A percentile compares a stretch with the other conserved stretches of the same genome.
phyloP scores from a whole-genome alignment of 176 grass and related monocot species.

The Chrysopogon serrulatus region DNA sequence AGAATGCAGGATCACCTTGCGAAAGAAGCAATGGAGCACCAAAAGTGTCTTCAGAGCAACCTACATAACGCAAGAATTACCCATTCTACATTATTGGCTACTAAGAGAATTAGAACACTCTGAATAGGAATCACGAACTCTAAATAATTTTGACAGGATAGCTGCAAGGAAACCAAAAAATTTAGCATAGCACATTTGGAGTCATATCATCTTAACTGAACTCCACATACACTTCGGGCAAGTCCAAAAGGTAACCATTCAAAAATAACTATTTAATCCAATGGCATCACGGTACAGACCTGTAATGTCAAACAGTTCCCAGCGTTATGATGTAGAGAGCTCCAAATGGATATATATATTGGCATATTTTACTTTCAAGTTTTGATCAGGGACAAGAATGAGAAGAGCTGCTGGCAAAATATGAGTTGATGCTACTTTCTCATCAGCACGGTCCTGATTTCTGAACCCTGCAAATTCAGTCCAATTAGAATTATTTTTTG shows the following conservation, averaged over 20 bases:
- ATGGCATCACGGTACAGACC: background rate
- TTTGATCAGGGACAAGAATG: too few relatives aligned
- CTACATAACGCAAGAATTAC: constrained; percentile 39
- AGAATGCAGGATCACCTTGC: constrained; percentile 81
- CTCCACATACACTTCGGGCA: background rate
- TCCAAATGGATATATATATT: too few relatives aligned
- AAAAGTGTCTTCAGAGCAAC: constrained; percentile 86
- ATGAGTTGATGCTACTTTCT: too few relatives aligned
- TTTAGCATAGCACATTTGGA: background rate
- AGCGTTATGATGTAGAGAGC: too few relatives aligned
- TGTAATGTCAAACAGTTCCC: background rate
- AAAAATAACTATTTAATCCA: background rate
- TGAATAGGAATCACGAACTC: background rate
- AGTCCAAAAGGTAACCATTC: background rate
- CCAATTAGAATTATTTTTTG: too few relatives aligned
- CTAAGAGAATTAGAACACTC: background rate
- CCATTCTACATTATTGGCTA: background rate
- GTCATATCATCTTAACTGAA: background rate
- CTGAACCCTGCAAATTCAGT: too few relatives aligned
- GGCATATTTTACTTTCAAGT: too few relatives aligned
- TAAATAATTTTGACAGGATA: background rate
- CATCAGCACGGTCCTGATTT: too few relatives aligned
- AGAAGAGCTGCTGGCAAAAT: too few relatives aligned
- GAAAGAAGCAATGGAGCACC: constrained; percentile 80
- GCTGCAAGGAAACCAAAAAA: background rate